A percentile compares a stretch with the other conserved stretches of the same genome.
Evolutionary conservation across 2,329 filamentous ascomycete species (phyloP).

Genomic region (Akanthomyces lecanii): DNA sequence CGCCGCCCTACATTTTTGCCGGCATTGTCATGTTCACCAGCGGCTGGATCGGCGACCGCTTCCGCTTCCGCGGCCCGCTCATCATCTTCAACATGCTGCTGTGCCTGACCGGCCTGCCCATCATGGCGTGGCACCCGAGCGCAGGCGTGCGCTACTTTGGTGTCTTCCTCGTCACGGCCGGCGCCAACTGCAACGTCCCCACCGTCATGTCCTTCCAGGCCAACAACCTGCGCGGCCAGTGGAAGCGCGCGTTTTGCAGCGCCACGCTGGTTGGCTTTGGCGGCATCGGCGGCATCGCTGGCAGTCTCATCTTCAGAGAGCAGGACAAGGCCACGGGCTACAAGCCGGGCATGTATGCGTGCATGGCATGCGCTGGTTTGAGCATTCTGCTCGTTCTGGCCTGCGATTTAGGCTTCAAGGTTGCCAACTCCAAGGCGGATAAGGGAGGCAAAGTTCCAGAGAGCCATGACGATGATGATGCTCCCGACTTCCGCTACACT

Average conservation of each 20-base stretch:
- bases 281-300: slow-evolving; percentile 73
- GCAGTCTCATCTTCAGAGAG: slow-evolving; percentile 65
- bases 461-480: slow-evolving; percentile 31
- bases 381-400: slow-evolving; percentile 42
- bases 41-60: slow-evolving; percentile 64
- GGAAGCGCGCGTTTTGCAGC: slow-evolving; percentile 78
- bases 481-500: slow-evolving; percentile 17
- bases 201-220: slow-evolving; percentile 74
- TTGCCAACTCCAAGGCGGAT: slow-evolving; percentile 48
- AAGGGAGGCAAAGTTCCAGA: slow-evolving; percentile 50
- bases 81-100: slow-evolving; percentile 62
- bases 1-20: slow-evolving; percentile 64
- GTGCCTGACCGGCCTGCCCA: slow-evolving; percentile 63
- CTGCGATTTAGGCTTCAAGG: slow-evolving; percentile 38
- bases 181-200: slow-evolving; percentile 74
- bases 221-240: slow-evolving; percentile 84
- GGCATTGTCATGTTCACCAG: slow-evolving; percentile 57
- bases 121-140: slow-evolving; percentile 63
- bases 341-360: slow-evolving; percentile 51
- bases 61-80: slow-evolving; percentile 61
- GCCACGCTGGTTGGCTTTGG: slow-evolving; percentile 73
- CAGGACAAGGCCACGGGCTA: slow-evolving; percentile 50
- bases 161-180: slow-evolving; percentile 71
- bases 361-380: slow-evolving; percentile 47
- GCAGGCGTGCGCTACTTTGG: slow-evolving; percentile 64